Evolutionary conservation across 257 asterid species (phyloP), one percentile per base, ranked within the genome.

Genomic region (Solanum chiquidenum): DNA sequence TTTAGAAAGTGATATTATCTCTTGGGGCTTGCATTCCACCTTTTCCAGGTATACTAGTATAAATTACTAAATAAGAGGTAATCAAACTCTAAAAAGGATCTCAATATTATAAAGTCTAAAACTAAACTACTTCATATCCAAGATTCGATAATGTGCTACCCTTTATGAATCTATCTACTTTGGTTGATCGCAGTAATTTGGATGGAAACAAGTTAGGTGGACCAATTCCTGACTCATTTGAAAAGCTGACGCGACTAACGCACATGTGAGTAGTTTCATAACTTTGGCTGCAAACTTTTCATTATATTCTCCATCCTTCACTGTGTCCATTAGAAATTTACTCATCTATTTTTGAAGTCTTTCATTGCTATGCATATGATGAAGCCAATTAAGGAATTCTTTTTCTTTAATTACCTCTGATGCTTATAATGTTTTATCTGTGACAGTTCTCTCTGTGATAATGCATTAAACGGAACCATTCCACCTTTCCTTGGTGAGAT

Each of bases 371-470:
- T 73, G 29, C 29, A 2, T 34, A 73, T 3, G 25, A 35, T 11
- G 83, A 35, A 35, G 52, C 52, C 42, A 37, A 74, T 14, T 74
- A 21, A 74, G 31, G 10, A 74, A 37, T 21, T 37, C 1, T 21
- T 74, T 35, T 74, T 37, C 83, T 21, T 74, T 44, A 74, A 74
- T 74, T 74, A 74, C 82, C 83, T 74, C 33, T 74, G 55, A 74
- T 74, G 31, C 55, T 37, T 74, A 37, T 74, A 44, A 74, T 74
- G 83, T 37, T 74, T 37, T 74, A 6, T 74, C 20, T 37, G 40
- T 31, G 55, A 74, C 55, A 74, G 83, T 37, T 21, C 46, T 37
- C 52, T 74, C 33, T 37, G 83, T 23, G 83, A 74, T 74, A 74
- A 74, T 27, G 23, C 83, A 74, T 74, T 74, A 16, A 12, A 1